phyloP scores from a whole-genome alignment of 2,329 filamentous ascomycete genomes.

The Sporothrix globosa region DNA sequence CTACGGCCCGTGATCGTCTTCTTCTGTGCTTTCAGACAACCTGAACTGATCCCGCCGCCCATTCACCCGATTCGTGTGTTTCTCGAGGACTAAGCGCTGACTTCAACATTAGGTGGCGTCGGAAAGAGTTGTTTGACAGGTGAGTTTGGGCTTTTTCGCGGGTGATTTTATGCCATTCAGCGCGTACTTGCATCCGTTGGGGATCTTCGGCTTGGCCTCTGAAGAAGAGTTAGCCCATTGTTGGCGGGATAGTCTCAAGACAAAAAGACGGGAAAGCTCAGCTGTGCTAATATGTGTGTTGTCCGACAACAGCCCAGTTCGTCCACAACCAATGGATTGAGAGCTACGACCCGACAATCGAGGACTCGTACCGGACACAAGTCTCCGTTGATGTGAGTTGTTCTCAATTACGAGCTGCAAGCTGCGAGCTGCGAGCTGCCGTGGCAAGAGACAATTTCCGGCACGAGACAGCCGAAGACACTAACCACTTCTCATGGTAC shows the following conservation, averaged over 20 bases:
- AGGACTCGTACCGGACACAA: constrained; percentile 75
- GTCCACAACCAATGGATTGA: constrained; percentile 95
- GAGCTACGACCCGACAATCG: constrained; percentile 78
- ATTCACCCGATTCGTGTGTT: neutral
- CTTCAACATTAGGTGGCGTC: constrained; percentile 68
- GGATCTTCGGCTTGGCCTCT: neutral
- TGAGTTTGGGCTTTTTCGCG: constrained; percentile 48
- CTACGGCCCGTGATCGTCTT: neutral
- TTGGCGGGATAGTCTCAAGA: neutral
- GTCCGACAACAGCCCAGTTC: constrained; percentile 70
- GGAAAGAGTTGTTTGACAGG: constrained; percentile 92
- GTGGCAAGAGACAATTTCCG: neutral
- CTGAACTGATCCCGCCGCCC: neutral
- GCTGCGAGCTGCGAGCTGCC: neutral
- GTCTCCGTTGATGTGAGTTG: constrained; percentile 79
- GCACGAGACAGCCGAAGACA: neutral
- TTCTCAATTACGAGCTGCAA: neutral
- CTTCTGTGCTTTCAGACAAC: constrained; percentile 26
- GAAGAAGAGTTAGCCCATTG: neutral
- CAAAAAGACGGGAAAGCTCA: constrained; percentile 10
- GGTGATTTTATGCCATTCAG: constrained; percentile 31
- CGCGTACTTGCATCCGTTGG: constrained; percentile 30
- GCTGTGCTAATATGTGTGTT: constrained; percentile 33
- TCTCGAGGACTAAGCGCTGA: constrained; percentile 6
- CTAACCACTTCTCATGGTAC: constrained; percentile 26